Evolutionary conservation across 306 rosid genomes (phyloP), one percentile per base, ranked within the genome.

Genomic region (Cicer pinnatifidum): DNA sequence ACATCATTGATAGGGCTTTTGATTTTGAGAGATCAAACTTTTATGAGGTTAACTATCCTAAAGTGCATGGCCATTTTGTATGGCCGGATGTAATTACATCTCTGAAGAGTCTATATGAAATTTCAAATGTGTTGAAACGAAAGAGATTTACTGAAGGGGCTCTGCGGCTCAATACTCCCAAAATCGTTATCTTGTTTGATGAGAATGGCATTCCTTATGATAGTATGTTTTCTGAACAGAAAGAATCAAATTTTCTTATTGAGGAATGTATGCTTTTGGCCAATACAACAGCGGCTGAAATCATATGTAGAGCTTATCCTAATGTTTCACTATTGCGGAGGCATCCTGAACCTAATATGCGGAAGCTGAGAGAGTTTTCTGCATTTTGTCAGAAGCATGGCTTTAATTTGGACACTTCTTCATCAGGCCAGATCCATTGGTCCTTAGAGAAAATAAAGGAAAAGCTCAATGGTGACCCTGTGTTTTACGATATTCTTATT

Each of bases 251-350:
- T 64, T 85, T 84, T 81, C 88, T 94, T 73, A 89, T 91, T 2
- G 96, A 94, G 86, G 97, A 94, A 84, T 91, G 81, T 50, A 91
- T 94, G 99, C 89, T 91, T 76, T 86, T 94, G 81, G 97, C 97
- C 38, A 94, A 91, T 75, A 75, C 53, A 13, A 87, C 92, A 40
- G 98, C 83, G 2, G 98, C 96, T 23, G 98, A 91, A 86, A 84
- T 91, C 45, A 86, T 94, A 46, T 84, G 86, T 72, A 85, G 92
- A 82, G 94, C 96, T 79, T 91, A 87, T 67, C 97, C 98, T 19
- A 87, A 87, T 41, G 54, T 64, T 73, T 97, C 97, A 73, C 85
- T 94, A 69, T 69, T 94, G 80, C 84, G 98, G 66, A 89, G 89
- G 82, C 98, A 94, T 79, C 97, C 96, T 16, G 91, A 89, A 72